phyloP scores from a whole-genome alignment of 2,329 filamentous ascomycete genomes.

The Coniella lustricola region DNA sequence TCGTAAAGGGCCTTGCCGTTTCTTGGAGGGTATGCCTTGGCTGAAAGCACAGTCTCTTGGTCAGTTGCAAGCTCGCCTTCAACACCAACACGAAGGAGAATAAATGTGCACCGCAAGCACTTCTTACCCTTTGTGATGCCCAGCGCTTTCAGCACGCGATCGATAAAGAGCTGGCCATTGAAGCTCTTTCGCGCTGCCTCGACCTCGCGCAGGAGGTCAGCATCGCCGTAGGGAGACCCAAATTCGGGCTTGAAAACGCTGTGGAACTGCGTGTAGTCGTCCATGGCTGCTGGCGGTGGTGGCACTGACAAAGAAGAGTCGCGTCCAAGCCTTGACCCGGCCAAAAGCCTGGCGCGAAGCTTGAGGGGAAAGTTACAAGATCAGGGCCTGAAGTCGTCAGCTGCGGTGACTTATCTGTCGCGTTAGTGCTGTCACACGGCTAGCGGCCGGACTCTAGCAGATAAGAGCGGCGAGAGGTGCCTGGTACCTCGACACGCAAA shows the following conservation, averaged over 20 bases:
- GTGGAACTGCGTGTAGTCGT: slow-evolving; percentile 61
- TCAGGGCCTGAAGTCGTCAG: background rate
- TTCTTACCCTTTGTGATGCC: slow-evolving; percentile 60
- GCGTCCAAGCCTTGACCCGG: background rate
- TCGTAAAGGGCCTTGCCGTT: slow-evolving; percentile 59
- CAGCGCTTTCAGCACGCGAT: slow-evolving; percentile 65
- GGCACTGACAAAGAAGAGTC: background rate
- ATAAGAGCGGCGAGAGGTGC: background rate
- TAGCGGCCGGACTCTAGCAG: background rate
- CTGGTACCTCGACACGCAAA: no score
- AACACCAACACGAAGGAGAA: background rate
- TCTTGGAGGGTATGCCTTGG: slow-evolving; percentile 68
- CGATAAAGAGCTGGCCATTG: slow-evolving; percentile 69
- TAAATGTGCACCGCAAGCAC: no score
- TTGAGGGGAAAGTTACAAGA: background rate
- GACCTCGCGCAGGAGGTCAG: slow-evolving; percentile 53
- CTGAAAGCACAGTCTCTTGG: slow-evolving; percentile 24
- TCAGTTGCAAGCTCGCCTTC: background rate
- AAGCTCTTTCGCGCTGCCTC: slow-evolving; percentile 59
- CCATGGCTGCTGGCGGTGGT: slow-evolving; percentile 36
- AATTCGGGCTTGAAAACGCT: slow-evolving; percentile 58
- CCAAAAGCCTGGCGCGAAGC: background rate
- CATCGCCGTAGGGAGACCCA: slow-evolving; percentile 54
- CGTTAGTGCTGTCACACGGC: background rate
- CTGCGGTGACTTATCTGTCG: background rate